phyloP scores from a whole-genome alignment of 805 yeast genomes.

The Sugiyamaella qingdaonensis region DNA sequence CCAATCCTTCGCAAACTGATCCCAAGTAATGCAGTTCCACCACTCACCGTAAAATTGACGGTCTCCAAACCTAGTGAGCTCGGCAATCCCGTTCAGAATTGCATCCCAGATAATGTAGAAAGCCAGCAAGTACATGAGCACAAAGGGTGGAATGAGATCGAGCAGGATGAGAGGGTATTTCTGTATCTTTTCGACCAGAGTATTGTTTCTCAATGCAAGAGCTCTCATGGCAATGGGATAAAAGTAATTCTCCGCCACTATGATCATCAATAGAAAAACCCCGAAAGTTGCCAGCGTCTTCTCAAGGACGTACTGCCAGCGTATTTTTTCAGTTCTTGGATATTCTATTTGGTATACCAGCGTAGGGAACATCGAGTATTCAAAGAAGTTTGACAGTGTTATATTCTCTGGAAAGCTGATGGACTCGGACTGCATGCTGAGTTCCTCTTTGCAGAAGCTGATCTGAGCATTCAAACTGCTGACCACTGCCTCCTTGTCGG shows the following conservation, averaged over 20 bases:
- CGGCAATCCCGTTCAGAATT: slow-evolving; percentile 85
- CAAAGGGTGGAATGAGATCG: slow-evolving; percentile 77
- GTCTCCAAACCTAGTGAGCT: slow-evolving; percentile 80
- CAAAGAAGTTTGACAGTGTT: slow-evolving; percentile 59
- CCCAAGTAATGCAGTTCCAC: slow-evolving; percentile 97
- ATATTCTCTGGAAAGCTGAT: slow-evolving; percentile 69
- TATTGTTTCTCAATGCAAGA: slow-evolving; percentile 45
- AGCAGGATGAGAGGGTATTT: slow-evolving; percentile 56
- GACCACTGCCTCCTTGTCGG: slow-evolving; percentile 15
- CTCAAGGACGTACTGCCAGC: slow-evolving; percentile 63
- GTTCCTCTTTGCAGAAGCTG: slow-evolving; percentile 68
- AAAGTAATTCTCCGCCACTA: slow-evolving; percentile 68
- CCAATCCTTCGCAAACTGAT: slow-evolving; percentile 91
- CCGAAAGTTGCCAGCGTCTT: slow-evolving; percentile 84
- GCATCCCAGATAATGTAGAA: slow-evolving; percentile 96
- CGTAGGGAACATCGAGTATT: slow-evolving; percentile 85
- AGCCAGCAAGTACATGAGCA: slow-evolving; percentile 66
- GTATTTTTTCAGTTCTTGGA: slow-evolving; percentile 67
- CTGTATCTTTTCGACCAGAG: slow-evolving; percentile 43
- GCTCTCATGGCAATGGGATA: slow-evolving; percentile 70
- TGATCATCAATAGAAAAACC: slow-evolving; percentile 74
- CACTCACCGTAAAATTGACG: slow-evolving; percentile 92
- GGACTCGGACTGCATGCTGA: slow-evolving; percentile 50
- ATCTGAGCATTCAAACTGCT: slow-evolving; percentile 45
- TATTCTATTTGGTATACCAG: slow-evolving; percentile 65